These are phyloP conservation scores for Rhizoclosmatium globosum DNA, from an alignment of 192 early-diverging fungal genomes.

Conservation along the genomic window DNA sequence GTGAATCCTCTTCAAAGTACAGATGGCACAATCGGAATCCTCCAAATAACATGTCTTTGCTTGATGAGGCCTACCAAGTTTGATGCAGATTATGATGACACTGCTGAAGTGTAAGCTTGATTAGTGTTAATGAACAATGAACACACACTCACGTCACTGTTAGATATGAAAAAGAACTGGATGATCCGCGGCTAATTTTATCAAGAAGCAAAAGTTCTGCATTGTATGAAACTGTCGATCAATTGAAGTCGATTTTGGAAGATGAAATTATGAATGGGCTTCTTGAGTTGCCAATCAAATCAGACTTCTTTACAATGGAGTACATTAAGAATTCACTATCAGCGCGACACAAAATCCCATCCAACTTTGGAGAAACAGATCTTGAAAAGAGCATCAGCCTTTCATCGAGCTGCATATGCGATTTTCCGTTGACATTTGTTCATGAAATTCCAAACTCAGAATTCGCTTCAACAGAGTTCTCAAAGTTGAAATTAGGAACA, in stretches of 20 bases:
- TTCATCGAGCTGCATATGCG: constrained; percentile 12
- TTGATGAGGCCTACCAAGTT: constrained; percentile 55
- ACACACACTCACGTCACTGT: not conserved
- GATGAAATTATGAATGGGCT: constrained; percentile 80
- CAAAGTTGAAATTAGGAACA: constrained; percentile 2
- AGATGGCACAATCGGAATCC: constrained; percentile 73
- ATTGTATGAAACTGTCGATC: constrained; percentile 61
- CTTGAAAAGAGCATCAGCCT: not conserved
- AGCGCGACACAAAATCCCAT: constrained; percentile 48
- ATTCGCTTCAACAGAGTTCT: constrained; percentile 16
- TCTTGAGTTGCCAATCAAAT: constrained; percentile 50
- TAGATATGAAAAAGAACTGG: constrained; percentile 42
- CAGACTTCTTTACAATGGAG: constrained; percentile 3
- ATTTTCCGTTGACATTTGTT: constrained; percentile 16
- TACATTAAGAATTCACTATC: constrained; percentile 10
- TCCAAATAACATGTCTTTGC: constrained; percentile 72
- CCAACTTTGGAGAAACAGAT: constrained; percentile 17
- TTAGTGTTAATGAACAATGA: constrained; percentile 20
- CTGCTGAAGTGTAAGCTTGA: constrained; percentile 17
- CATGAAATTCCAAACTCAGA: not conserved
- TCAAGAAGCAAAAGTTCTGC: constrained; percentile 62
- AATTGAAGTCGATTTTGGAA: constrained; percentile 70
- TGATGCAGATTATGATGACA: constrained; percentile 47
- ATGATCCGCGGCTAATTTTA: constrained; percentile 44
- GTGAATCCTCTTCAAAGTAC: constrained; percentile 68